phyloP scores from a whole-genome alignment of 192 early-diverging fungal genomes.

The Glomus cerebriforme region DNA sequence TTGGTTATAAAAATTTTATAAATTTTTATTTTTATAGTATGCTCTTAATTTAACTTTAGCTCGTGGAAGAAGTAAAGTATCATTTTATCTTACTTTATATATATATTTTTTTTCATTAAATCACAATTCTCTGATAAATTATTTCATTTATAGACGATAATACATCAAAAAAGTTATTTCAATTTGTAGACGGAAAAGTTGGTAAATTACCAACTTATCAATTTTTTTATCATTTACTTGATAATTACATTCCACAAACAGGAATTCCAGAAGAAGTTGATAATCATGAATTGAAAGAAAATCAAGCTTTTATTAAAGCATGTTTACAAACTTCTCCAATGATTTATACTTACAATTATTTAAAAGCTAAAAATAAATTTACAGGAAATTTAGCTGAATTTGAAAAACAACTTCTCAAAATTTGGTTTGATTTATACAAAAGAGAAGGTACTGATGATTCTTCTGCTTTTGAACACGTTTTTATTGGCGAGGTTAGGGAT shows the following conservation, averaged over 20 bases:
- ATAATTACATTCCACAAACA: constrained; percentile 31
- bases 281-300: constrained; percentile 18
- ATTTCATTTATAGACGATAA: neutral
- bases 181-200: neutral
- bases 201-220: constrained; percentile 20
- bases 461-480: constrained; percentile 32
- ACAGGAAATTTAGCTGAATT: neutral
- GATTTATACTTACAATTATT: constrained; percentile 22
- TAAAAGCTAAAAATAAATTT: neutral
- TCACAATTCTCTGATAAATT: neutral
- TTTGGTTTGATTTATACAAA: constrained; percentile 31
- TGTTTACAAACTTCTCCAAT: constrained; percentile 19
- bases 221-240: constrained; percentile 21
- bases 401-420: neutral
- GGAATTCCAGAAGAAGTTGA: constrained; percentile 27
- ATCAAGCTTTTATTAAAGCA: neutral
- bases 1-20: neutral
- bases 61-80: neutral
- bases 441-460: constrained; percentile 19
- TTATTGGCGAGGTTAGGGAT: constrained; percentile 24
- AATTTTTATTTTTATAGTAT: neutral
- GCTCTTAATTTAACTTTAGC: constrained; percentile 4
- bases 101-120: no score
- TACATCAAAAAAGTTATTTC: neutral
- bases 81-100: neutral